Base-by-base conservation (phyloP, 2,329 filamentous ascomycete genomes). In the Hypoxylon sp. region DNA sequence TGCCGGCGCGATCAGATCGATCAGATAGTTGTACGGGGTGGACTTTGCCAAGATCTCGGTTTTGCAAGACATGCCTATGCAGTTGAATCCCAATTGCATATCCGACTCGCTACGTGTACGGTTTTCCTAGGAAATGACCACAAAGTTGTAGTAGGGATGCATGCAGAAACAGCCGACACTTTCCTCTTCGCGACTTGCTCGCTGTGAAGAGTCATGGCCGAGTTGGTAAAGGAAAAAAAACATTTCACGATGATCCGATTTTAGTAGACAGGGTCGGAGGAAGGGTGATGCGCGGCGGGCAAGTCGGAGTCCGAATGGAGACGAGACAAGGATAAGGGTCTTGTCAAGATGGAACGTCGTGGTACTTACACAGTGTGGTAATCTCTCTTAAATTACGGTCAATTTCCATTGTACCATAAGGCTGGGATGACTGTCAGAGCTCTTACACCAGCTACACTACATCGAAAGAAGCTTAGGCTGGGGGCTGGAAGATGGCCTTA, bases 291-390 rank as follows among this genome's bases (percentile, higher is more conserved):
- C n/a, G n/a, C n/a, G n/a, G n/a, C 19, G 41, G 20, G 16, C 25
- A 17, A 36, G 41, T 53, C 41, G 50, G 45, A 54, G 36, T 54
- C 50, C 50, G 50, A 54, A 36, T 32, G 11, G 25, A 13, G 32
- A 12, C 27, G 30, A 42, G 12, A 19, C 13, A 13, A 15, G 35
- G 13, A 30, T 12, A 15, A n/a, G 9, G 8, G 7, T 8, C 11
- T 2, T 13, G 26, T 8, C 16, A 9, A 12, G 25, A 27, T 40
- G 7, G 16, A 43, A 26, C 12, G 21, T 35, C 19, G n/a, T 26
- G 15, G 31, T 35, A 44, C 30, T 36, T 32, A 35, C 30, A 41
- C 27, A 43, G 47, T 41, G 17, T 48, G 19, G 11, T 16, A 44
- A n/a, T n/a, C n/a, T 21, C 19, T n/a, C 25, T 21, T 13, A 31